phyloP scores from a whole-genome alignment of 75 land plant genomes.

The Larix kaempferi region DNA sequence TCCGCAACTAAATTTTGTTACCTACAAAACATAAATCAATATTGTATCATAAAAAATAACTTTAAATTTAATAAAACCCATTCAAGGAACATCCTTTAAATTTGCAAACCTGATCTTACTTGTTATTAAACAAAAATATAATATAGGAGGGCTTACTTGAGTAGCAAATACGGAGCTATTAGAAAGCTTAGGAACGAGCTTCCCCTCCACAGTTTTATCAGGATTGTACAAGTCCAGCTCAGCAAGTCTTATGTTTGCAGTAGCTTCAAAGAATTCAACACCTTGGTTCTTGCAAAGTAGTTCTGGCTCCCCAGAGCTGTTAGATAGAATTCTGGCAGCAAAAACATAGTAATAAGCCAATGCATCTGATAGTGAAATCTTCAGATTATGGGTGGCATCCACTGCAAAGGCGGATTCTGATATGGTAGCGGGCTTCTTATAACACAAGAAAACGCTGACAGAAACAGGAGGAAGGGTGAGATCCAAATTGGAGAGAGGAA shows the following conservation, averaged over 20 bases:
- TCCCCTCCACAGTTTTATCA: constrained; percentile 24
- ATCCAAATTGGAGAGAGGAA: constrained; percentile 46
- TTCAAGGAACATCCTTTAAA: too few species aligned
- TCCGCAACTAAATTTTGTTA: constrained; percentile 39
- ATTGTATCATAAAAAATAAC: too few species aligned
- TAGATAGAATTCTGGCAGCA: constrained; percentile 34
- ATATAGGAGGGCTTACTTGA: constrained; percentile 20
- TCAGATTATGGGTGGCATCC: constrained; percentile 9
- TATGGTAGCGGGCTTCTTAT: constrained; percentile 7
- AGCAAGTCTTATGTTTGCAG: constrained; percentile 20
- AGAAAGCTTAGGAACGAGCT: constrained; percentile 36
- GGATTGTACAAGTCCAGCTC: constrained; percentile 32
- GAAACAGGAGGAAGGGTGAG: constrained; percentile 31
- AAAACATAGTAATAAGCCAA: constrained; percentile 39
- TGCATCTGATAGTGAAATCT: constrained; percentile 33
- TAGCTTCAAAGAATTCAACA: constrained; percentile 30
- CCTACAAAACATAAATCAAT: constrained; percentile 15
- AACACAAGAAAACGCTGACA: constrained; percentile 50
- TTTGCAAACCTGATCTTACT: too few species aligned
- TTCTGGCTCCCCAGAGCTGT: constrained; percentile 35
- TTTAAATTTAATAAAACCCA: too few species aligned
- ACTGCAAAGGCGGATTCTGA: background rate
- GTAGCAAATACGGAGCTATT: constrained; percentile 29
- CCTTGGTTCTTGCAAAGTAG: constrained; percentile 47
- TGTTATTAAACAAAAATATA: too few species aligned